Base-by-base conservation (phyloP, 805 yeast genomes). In the Isabelozyma rhagii region DNA sequence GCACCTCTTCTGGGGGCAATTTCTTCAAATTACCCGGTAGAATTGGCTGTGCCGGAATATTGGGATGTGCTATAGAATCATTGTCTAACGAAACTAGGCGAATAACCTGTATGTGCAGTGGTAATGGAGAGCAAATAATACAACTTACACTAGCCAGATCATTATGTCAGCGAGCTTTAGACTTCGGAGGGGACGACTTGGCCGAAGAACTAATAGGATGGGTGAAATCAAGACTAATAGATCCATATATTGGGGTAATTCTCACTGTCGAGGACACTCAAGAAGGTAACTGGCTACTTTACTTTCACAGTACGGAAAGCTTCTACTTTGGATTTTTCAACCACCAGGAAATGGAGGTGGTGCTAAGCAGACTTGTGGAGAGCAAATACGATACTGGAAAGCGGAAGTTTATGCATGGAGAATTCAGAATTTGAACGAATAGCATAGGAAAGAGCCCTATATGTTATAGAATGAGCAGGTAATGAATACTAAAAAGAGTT, bases 111-210 rank as follows among this genome's bases (percentile, higher is more conserved):
- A 58, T 60, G 64, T 77, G 84, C 59, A 75, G 82, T 39, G 85
- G 85, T 3, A 79, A 77, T 56, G 85, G 85, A 2, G 85, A 81
- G 54, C 81, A 79, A 49, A 80, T 81, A 36, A 65, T 79, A 4
- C 61, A 62, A 46, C 65, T 72, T 69, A 74, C 70, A 46, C 57
- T 81, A 17, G 77, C 80, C 3, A 55, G 71, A 36, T 49, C 48
- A 10, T 42, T 34, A 13, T 34, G 39, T n/a, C 39, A n/a, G 14
- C 5, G 25, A 6, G 25, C 25, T 4, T 6, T 21, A 21, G 25
- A 21, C 39, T n/a, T 5, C 39, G 39, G 39, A 14, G 39, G 15
- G 8, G 39, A 36, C 5, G n/a, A 36, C 39, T 21, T 21, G 25
- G 25, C 25, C 25, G 6, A 21, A 6, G 25, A 21, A 21, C 25